These are phyloP conservation scores for Colletotrichum tropicale DNA, from an alignment of 2,329 filamentous ascomycete genomes.

Conservation along the genomic window DNA sequence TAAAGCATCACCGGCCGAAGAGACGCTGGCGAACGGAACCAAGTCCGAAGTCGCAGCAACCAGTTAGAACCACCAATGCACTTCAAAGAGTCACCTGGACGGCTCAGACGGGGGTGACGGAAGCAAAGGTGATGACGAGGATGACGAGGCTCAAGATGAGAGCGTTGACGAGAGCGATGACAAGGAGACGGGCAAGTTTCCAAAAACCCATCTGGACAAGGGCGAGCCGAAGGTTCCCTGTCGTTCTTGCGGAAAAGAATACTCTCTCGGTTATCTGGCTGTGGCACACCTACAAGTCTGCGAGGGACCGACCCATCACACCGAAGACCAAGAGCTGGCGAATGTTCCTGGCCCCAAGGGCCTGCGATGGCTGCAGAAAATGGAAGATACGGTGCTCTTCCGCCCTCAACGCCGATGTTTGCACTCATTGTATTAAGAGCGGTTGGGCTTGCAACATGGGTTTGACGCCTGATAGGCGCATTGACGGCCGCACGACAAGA, in stretches of 20 bases:
- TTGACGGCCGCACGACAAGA: neutral
- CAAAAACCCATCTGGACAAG: neutral
- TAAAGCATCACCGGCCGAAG: constrained; percentile 20
- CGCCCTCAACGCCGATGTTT: neutral
- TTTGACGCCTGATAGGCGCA: neutral
- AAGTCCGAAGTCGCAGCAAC: neutral
- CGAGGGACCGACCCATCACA: neutral
- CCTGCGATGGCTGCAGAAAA: neutral
- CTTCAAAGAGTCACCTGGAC: neutral
- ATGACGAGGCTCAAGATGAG: neutral
- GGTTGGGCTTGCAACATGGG: neutral
- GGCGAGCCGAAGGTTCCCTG: neutral
- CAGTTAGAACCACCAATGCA: neutral
- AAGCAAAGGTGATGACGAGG: neutral
- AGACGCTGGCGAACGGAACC: neutral
- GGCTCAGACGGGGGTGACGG: neutral
- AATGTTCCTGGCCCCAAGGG: neutral
- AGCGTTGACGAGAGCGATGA: neutral
- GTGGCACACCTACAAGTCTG: neutral
- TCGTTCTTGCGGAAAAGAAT: neutral
- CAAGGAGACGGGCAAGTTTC: neutral
- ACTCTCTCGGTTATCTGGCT: neutral
- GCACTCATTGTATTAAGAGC: neutral
- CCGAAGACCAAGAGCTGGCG: neutral
- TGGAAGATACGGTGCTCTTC: neutral